These are phyloP conservation scores for Lactifluus rugatus DNA, from an alignment of 768 basidiomycete genomes.

Conservation along the genomic window DNA sequence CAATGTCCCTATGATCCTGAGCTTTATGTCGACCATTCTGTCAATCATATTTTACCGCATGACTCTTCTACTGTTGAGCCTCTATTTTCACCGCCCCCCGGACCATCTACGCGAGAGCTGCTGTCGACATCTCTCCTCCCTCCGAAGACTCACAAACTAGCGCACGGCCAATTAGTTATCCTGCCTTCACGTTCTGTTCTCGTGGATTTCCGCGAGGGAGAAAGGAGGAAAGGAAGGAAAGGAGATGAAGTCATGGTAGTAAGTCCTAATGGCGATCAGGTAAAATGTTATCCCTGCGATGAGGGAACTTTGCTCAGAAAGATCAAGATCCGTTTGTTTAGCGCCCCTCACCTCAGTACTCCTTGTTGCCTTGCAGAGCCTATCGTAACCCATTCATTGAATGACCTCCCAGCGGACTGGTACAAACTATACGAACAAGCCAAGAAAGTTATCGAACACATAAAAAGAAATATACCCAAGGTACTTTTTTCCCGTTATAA, in stretches of 20 bases:
- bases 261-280: constrained; percentile 31
- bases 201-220: constrained; percentile 48
- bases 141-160: constrained; percentile 38
- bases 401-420: constrained; percentile 32
- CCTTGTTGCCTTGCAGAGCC: constrained; percentile 43
- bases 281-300: constrained; percentile 15
- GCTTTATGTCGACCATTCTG: not conserved
- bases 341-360: constrained; percentile 41
- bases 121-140: constrained; percentile 22
- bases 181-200: constrained; percentile 41
- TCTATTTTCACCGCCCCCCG: not conserved
- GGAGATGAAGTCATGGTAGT: constrained; percentile 40
- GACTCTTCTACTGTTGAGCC: not conserved
- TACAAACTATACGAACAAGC: constrained; percentile 42
- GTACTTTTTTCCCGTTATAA: constrained; percentile 24
- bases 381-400: constrained; percentile 27
- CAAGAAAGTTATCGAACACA: constrained; percentile 33
- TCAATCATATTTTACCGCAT: not conserved
- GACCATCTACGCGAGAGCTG: not conserved
- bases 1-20: not conserved
- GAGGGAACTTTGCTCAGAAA: not conserved
- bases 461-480: constrained; percentile 45
- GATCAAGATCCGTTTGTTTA: constrained; percentile 36
- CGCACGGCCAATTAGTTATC: constrained; percentile 40
- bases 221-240: constrained; percentile 36